Evolutionary conservation across 805 yeast species (phyloP).

Genomic region (Candida orba): DNA sequence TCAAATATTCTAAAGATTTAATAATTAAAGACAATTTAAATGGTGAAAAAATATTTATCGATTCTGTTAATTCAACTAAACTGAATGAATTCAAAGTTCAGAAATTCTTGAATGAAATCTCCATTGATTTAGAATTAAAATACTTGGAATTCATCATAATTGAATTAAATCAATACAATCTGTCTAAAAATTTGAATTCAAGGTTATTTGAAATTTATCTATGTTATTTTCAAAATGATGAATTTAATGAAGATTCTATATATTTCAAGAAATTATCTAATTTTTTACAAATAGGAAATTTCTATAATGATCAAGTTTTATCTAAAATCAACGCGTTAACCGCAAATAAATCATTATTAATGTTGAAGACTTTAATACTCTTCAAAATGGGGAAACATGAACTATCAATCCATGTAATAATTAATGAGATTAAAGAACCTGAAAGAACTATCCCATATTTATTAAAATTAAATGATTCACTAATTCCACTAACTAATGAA

Average conservation of each 20-base stretch:
- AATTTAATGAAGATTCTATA: constrained; percentile 5
- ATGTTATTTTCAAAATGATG: constrained; percentile 16
- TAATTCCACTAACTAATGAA: neutral
- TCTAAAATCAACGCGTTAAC: neutral
- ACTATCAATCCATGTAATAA: constrained; percentile 55
- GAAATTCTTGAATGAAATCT: constrained; percentile 41
- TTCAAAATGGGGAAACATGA: constrained; percentile 53
- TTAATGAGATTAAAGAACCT: constrained; percentile 49
- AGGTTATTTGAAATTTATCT: constrained; percentile 41
- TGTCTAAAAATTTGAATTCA: constrained; percentile 33
- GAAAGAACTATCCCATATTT: constrained; percentile 7
- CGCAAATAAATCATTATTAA: constrained; percentile 22
- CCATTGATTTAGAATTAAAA: constrained; percentile 28
- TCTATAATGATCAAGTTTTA: neutral
- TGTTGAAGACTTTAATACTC: constrained; percentile 52
- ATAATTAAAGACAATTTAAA: constrained; percentile 23
- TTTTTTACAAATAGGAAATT: constrained; percentile 25
- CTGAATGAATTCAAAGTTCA: constrained; percentile 44
- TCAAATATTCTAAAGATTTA: constrained; percentile 38
- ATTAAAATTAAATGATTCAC: neutral
- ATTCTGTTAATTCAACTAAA: constrained; percentile 42
- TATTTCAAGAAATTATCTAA: constrained; percentile 28
- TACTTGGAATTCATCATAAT: constrained; percentile 49
- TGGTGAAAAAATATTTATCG: constrained; percentile 51
- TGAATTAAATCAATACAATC: constrained; percentile 27